Conservation (phyloP, 805 yeast genomes). For the Candida ovalis region DNA sequence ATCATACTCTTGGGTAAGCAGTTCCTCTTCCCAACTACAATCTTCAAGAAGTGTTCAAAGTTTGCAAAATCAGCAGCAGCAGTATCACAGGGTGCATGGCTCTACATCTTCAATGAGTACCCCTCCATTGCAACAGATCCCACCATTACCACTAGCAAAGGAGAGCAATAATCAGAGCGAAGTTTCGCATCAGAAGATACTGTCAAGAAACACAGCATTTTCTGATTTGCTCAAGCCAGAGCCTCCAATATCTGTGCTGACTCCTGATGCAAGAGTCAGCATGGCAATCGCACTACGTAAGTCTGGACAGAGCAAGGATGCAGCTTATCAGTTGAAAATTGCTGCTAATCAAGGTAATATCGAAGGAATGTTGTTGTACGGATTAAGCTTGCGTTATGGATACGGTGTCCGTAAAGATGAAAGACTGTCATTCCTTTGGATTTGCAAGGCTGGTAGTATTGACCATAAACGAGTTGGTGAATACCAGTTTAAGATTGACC, state of each 20-base stretch:
- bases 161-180: background rate
- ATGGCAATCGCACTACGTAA: slow-evolving; percentile 49
- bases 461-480: slow-evolving; percentile 14
- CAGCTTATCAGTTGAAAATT: slow-evolving; percentile 61
- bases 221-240: background rate
- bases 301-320: slow-evolving; percentile 60
- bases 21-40: background rate
- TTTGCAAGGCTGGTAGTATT: slow-evolving; percentile 49
- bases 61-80: background rate
- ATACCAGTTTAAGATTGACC: slow-evolving; percentile 29
- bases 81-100: background rate
- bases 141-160: background rate
- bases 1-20: background rate
- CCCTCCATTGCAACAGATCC: background rate
- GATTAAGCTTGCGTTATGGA: slow-evolving; percentile 62
- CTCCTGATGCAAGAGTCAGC: slow-evolving; percentile 34
- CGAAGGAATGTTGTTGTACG: slow-evolving; percentile 68
- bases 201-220: background rate
- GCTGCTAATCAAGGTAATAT: slow-evolving; percentile 60
- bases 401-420: slow-evolving; percentile 62
- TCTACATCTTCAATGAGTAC: background rate
- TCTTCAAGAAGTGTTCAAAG: background rate
- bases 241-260: slow-evolving; percentile 10
- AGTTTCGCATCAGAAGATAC: background rate
- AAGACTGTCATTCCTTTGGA: slow-evolving; percentile 53